Evolutionary conservation across 306 rosid species (phyloP).

Genomic region (Notholithocarpus densiflorus): DNA sequence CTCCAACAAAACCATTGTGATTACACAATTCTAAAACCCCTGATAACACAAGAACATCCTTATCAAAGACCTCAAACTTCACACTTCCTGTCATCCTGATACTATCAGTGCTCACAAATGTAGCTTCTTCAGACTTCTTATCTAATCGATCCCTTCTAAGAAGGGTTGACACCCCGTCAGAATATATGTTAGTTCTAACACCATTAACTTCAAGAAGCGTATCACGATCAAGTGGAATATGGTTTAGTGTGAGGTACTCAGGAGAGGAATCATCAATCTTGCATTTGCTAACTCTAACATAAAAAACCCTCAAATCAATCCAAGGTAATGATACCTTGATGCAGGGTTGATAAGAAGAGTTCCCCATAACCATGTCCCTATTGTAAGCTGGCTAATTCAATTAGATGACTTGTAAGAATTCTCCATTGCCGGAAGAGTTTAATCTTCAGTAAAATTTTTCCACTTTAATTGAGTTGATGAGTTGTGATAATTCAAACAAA

Average conservation of each 20-base stretch:
- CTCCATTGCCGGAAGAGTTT: constrained; percentile 41
- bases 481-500: constrained; percentile 22
- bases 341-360: constrained; percentile 40
- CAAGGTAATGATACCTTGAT: constrained; percentile 58
- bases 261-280: constrained; percentile 65
- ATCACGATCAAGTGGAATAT: constrained; percentile 61
- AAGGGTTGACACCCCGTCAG: constrained; percentile 52
- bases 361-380: constrained; percentile 48
- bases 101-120: constrained; percentile 82
- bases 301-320: constrained; percentile 74
- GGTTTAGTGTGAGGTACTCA: constrained; percentile 59
- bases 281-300: constrained; percentile 69
- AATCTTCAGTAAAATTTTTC: constrained; percentile 20
- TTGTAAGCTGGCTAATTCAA: constrained; percentile 45
- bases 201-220: constrained; percentile 78
- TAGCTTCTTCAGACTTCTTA: constrained; percentile 73
- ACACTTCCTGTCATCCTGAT: constrained; percentile 71
- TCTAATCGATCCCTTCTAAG: constrained; percentile 74
- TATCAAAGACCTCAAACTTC: constrained; percentile 72
- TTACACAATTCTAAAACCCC: constrained; percentile 55
- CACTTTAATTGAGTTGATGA: constrained; percentile 30
- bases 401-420: constrained; percentile 40
- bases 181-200: constrained; percentile 51
- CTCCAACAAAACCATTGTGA: constrained; percentile 32
- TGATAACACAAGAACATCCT: constrained; percentile 53